Percentiles rank a stretch among this genome's conserved stretches.
Conservation (phyloP, 495 filamentous ascomycete species). For the Delitschia confertaspora region DNA sequence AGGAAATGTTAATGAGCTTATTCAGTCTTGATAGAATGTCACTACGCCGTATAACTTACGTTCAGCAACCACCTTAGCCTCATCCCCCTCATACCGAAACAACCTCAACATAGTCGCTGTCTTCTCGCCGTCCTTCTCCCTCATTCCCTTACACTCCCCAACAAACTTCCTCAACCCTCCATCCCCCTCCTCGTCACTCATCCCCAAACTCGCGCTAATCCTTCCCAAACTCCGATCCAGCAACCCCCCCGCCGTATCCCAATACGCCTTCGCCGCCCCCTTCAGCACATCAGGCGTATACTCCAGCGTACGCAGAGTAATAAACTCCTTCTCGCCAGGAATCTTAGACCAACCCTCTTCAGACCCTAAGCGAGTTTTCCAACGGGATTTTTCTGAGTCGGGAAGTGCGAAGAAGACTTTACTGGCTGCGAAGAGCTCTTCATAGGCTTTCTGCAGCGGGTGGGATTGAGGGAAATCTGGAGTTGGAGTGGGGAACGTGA, state of each 20-base stretch:
- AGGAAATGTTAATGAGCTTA: neutral
- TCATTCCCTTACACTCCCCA: conserved; percentile 11
- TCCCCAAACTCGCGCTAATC: conserved; percentile 3
- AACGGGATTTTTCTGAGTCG: conserved; percentile 7
- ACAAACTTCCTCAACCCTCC: conserved; percentile 15
- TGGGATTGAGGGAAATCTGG: conserved; percentile 5
- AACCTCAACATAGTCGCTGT: conserved; percentile 25
- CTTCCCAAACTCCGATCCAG: conserved; percentile 11
- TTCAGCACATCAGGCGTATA: conserved; percentile 24
- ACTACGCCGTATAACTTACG: neutral
- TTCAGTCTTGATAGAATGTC: neutral
- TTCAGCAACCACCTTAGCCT: conserved; percentile 21
- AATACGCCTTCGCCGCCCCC: conserved; percentile 17
- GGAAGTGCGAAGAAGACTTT: conserved; percentile 21
- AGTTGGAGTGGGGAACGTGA: conserved; percentile 17
- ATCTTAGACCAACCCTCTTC: conserved; percentile 28
- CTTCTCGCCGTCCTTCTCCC: conserved; percentile 7
- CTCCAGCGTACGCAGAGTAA: conserved; percentile 22
- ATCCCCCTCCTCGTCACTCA: conserved; percentile 3
- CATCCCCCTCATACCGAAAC: conserved; percentile 24
- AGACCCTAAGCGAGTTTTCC: conserved; percentile 17
- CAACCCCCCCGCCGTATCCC: conserved; percentile 14
- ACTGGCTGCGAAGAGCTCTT: conserved; percentile 17
- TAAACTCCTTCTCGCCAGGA: conserved; percentile 29
- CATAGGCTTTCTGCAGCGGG: conserved; percentile 14